Base-by-base conservation (phyloP, 2,329 filamentous ascomycete species). In the Trichoderma aggressivum region DNA sequence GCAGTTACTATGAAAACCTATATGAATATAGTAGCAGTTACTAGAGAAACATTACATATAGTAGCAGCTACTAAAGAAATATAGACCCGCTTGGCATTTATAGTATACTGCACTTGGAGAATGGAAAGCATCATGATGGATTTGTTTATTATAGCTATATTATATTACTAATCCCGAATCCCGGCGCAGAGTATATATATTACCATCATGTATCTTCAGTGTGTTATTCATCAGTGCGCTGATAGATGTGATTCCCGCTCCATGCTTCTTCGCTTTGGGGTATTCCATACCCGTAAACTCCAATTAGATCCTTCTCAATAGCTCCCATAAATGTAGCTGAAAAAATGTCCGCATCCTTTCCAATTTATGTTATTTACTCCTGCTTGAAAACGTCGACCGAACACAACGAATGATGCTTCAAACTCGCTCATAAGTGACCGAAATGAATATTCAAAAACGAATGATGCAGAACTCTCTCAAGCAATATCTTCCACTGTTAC, bases 401-500 rank as follows among this genome's bases (percentile, higher is more conserved):
- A 21, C 14, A 28, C 36, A 3, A 2, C 21, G 16, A 61, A 32
- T 63, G 26, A 30, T 30, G 21, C 34, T 11, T 26, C 36, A n/a
- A 30, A 10, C 6, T 12, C 21, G n/a, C 8, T 11, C 18, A 21
- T 5, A 2, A 47, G 21, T 10, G 32, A 12, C 21, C 39, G 11
- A 21, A 16, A 36, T 16, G 11, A 34, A 7, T 12, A n/a, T 18
- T 24, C 12, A 36, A 8, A 60, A 7, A 3, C 6, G 24, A 55
- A 43, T 12, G 10, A 18, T 30, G 28, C 18, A n/a, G 7, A 39
- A 7, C 12, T 24, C 73, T n/a, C 72, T 74, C 24, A 72, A 76
- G 83, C 85, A 80, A 86, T 82, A 55, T 83, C 79, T 30, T 80
- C 81, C n/a, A 79, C 80, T 56, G 80, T 81, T 64, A 83, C 73